A percentile compares a stretch with the other conserved stretches of the same genome.
Evolutionary conservation across 164 flowering plant species (phyloP).

Genomic region (Tetrastigma voinierianum): DNA sequence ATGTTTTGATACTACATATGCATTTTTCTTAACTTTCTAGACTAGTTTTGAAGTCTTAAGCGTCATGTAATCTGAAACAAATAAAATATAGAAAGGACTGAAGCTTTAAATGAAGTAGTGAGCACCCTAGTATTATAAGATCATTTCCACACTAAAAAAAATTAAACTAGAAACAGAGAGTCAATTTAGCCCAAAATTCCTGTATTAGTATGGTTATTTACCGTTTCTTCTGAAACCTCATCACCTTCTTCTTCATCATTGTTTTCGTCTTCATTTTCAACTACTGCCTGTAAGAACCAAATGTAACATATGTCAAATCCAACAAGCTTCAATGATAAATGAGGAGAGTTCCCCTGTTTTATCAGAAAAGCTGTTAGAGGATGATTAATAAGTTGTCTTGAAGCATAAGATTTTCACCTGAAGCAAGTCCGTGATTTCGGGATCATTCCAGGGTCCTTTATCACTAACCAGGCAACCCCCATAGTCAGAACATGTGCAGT

Average conservation of each 20-base stretch:
- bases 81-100: no score
- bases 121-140: no score
- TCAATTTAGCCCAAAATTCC: no score
- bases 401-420: constrained; percentile 28
- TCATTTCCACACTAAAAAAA: background rate
- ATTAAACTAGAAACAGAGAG: background rate
- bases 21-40: no score
- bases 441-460: constrained; percentile 82
- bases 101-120: no score
- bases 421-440: constrained; percentile 46
- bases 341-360: background rate
- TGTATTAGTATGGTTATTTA: constrained; percentile 1
- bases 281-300: constrained; percentile 29
- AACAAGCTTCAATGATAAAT: background rate
- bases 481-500: constrained; percentile 62
- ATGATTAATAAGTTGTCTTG: background rate
- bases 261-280: constrained; percentile 19
- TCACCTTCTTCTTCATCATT: constrained; percentile 11
- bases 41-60: no score
- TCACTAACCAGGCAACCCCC: constrained; percentile 76
- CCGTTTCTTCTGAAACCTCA: constrained; percentile 19
- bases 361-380: background rate
- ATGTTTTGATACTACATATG: no score
- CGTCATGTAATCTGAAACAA: no score
- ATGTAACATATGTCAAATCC: constrained; percentile 1